Percentiles rank a stretch among this genome's conserved stretches.
Conservation (phyloP, 106 monocot species). For the Dactylorhiza incarnata region DNA sequence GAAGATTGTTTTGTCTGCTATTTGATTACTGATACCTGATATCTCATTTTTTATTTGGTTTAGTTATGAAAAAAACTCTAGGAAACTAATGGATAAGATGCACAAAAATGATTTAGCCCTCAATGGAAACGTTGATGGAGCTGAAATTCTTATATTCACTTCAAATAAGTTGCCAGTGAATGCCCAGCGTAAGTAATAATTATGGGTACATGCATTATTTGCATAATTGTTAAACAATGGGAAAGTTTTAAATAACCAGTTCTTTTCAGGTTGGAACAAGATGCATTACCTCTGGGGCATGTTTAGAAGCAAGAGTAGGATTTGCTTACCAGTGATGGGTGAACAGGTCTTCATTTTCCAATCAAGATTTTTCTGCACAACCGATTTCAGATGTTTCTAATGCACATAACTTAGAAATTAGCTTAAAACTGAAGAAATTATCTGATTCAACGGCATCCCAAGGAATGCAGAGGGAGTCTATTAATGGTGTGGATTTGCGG, state of each 20-base stretch:
- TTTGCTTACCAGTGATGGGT: slow-evolving; percentile 5
- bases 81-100: slow-evolving; percentile 51
- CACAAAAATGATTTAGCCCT: slow-evolving; percentile 61
- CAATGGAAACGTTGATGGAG: slow-evolving; percentile 43
- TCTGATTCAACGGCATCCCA: slow-evolving; percentile 1
- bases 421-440: slow-evolving; percentile 9
- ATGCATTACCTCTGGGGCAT: slow-evolving; percentile 77
- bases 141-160: slow-evolving; percentile 75
- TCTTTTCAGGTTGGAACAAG: slow-evolving; percentile 69
- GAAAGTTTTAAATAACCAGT: background rate
- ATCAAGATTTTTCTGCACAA: slow-evolving; percentile 6
- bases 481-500: slow-evolving; percentile 1
- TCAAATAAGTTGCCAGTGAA: slow-evolving; percentile 54
- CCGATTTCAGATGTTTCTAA: slow-evolving; percentile 5
- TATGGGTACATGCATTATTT: background rate
- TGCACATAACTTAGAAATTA: slow-evolving; percentile 7
- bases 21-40: slow-evolving; percentile 2
- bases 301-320: slow-evolving; percentile 35
- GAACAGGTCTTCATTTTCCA: slow-evolving; percentile 2
- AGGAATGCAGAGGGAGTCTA: background rate
- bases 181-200: slow-evolving; percentile 52
- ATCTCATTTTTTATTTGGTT: slow-evolving; percentile 10
- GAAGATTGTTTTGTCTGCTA: background rate
- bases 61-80: slow-evolving; percentile 54
- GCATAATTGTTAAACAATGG: background rate